Conservation (phyloP, 495 filamentous ascomycete species). For the Poronia punctata region DNA sequence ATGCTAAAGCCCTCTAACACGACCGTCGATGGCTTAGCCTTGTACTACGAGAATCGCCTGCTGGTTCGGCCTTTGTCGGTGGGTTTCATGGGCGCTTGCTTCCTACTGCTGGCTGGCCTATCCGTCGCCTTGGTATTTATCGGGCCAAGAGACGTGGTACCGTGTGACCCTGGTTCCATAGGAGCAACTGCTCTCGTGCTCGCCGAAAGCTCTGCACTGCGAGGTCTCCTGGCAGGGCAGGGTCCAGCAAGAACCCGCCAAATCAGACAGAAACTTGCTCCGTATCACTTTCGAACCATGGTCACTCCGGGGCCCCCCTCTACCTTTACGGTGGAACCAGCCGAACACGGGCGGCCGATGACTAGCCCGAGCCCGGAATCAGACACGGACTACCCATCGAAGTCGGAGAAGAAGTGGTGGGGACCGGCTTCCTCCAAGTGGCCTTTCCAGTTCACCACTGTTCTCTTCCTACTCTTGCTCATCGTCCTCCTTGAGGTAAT, state of each 20-base stretch:
- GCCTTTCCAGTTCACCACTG: constrained; percentile 5
- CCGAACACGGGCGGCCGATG: constrained; percentile 1
- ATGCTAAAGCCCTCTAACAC: constrained; percentile 7
- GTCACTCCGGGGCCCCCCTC: background rate
- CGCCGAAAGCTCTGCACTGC: constrained; percentile 4
- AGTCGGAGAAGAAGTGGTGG: constrained; percentile 5
- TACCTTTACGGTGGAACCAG: constrained; percentile 2
- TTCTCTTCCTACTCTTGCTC: constrained; percentile 3
- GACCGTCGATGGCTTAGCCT: constrained; percentile 3
- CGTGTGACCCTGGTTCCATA: constrained; percentile 6
- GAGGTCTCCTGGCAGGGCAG: background rate
- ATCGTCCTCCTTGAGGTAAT: constrained; percentile 9
- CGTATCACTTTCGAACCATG: constrained; percentile 3
- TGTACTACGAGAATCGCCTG: constrained; percentile 7
- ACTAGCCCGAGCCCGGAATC: background rate
- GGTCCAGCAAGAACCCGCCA: constrained; percentile 1
- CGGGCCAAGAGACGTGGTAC: constrained; percentile 5
- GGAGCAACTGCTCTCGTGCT: constrained; percentile 10
- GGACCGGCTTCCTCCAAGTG: constrained; percentile 2
- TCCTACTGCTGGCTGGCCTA: constrained; percentile 5
- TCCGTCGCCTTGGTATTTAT: constrained; percentile 4
- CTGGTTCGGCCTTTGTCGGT: constrained; percentile 8
- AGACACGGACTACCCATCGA: background rate
- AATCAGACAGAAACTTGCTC: constrained; percentile 1
- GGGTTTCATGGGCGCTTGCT: constrained; percentile 8